These are phyloP conservation scores for Claviceps pusilla DNA, from an alignment of 2,329 filamentous ascomycete species.

Conservation along the genomic window DNA sequence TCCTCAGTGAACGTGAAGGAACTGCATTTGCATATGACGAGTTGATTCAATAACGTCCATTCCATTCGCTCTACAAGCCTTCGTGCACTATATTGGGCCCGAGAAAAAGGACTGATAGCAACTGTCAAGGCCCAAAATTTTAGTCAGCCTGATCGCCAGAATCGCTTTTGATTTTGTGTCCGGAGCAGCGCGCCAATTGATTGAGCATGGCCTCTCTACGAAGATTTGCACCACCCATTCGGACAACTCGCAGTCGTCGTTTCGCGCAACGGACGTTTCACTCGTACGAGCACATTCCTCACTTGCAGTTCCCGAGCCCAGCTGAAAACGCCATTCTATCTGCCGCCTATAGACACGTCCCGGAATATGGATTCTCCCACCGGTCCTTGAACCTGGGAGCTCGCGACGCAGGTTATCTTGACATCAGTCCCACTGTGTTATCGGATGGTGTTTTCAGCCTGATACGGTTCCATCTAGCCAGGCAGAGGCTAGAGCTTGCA, in stretches of 20 bases:
- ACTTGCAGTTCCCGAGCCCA: conserved; percentile 45
- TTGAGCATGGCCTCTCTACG: background rate
- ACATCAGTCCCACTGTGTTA: conserved; percentile 72
- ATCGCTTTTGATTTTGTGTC: background rate
- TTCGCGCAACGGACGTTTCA: conserved; percentile 41
- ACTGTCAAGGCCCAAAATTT: no score
- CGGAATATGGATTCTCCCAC: conserved; percentile 66
- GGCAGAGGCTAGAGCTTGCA: conserved; percentile 47
- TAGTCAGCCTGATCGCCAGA: background rate
- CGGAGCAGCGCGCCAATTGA: background rate
- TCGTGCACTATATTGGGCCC: no score
- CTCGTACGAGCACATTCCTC: conserved; percentile 51
- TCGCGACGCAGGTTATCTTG: conserved; percentile 70
- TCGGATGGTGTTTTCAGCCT: conserved; percentile 68
- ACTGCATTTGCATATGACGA: no score
- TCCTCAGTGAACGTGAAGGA: no score
- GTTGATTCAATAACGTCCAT: no score
- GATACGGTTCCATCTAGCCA: conserved; percentile 61
- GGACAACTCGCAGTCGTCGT: background rate
- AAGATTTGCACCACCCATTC: background rate
- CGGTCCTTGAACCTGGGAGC: conserved; percentile 62
- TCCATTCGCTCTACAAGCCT: no score
- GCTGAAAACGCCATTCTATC: conserved; percentile 65
- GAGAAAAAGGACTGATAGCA: no score
- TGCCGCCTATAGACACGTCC: conserved; percentile 66